phyloP scores from a whole-genome alignment of 2,329 filamentous ascomycete species.

The Trichophyton benhamiae region DNA sequence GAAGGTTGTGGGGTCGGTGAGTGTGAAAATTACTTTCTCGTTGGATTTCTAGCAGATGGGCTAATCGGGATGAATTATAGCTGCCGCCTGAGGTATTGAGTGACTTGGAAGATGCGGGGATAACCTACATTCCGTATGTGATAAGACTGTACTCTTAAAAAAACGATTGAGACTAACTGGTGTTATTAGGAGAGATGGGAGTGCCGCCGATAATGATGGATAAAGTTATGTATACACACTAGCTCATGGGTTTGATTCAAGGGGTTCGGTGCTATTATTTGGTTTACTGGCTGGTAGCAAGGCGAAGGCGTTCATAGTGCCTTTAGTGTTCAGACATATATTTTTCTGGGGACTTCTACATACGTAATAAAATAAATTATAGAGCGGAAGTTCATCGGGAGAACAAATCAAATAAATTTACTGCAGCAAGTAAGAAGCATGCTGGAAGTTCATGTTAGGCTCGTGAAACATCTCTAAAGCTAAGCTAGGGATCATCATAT shows the following conservation, averaged over 20 bases:
- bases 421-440: neutral
- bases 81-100: constrained; percentile 46
- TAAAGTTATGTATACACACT: constrained; percentile 13
- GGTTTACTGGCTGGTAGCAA: neutral
- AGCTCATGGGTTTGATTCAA: neutral
- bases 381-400: neutral
- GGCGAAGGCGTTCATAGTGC: neutral
- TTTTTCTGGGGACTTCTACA: neutral
- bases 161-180: neutral
- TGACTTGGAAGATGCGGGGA: constrained; percentile 45
- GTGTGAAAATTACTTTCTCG: constrained; percentile 16
- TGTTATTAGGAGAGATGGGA: constrained; percentile 33
- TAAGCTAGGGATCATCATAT: neutral
- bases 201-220: constrained; percentile 33
- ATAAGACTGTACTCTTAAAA: neutral
- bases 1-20: constrained; percentile 72
- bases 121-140: constrained; percentile 48
- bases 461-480: neutral
- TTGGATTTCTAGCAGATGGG: neutral
- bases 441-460: neutral
- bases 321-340: neutral
- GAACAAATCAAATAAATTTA: neutral
- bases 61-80: constrained; percentile 33
- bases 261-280: neutral
- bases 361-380: neutral